Evolutionary conservation across 1,284 basidiomycete species (phyloP).

Genomic region (Fomitiporia mediterranea): DNA sequence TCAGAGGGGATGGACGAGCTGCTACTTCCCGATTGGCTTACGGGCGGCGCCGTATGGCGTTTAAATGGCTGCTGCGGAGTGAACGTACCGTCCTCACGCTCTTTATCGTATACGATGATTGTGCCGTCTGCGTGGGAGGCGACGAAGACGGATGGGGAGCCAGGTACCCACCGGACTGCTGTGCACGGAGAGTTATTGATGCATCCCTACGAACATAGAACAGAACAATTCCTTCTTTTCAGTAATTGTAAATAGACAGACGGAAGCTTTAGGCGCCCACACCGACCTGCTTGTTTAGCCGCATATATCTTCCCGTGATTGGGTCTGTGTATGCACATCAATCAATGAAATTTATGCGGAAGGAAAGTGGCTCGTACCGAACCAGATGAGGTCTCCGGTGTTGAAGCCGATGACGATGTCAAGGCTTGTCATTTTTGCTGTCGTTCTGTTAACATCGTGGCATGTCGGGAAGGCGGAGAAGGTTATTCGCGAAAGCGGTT

Average conservation of each 20-base stretch:
- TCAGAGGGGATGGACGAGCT: conserved; percentile 21
- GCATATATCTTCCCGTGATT: conserved; percentile 78
- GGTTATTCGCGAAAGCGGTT: conserved; percentile 79
- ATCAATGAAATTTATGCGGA: background rate
- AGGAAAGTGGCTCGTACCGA: conserved; percentile 52
- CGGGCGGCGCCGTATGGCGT: conserved; percentile 19
- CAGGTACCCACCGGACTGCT: conserved; percentile 86
- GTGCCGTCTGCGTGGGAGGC: conserved; percentile 90
- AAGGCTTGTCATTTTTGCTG: conserved; percentile 71
- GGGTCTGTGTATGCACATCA: conserved; percentile 50
- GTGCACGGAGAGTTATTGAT: conserved; percentile 79
- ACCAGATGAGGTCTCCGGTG: conserved; percentile 91
- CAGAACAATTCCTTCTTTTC: conserved; percentile 17
- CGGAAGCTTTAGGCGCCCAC: too few species aligned
- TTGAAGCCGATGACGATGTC: conserved; percentile 92
- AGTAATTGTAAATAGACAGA: too few species aligned
- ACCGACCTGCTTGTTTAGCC: conserved; percentile 85
- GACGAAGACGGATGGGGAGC: conserved; percentile 79
- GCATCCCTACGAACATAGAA: conserved; percentile 50
- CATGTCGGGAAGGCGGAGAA: conserved; percentile 88
- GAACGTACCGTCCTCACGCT: conserved; percentile 81
- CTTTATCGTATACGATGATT: conserved; percentile 84
- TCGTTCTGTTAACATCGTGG: conserved; percentile 81
- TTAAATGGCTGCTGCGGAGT: conserved; percentile 49
- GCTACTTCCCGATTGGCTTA: conserved; percentile 14